These are phyloP conservation scores for Eustoma russellianum DNA, from an alignment of 257 asterid species.

Conservation along the genomic window DNA sequence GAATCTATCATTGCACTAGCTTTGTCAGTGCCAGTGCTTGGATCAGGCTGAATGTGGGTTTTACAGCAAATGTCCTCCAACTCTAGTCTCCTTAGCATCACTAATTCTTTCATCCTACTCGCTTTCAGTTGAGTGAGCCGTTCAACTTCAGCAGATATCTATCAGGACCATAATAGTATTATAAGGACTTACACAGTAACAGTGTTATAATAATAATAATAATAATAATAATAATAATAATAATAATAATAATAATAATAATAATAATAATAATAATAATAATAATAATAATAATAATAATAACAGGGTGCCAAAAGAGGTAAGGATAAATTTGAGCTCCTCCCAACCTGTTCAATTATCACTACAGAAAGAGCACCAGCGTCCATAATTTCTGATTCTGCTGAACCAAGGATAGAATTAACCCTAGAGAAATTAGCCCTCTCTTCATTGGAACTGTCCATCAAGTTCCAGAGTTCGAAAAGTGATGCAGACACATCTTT, in stretches of 20 bases:
- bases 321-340: conserved; percentile 3
- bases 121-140: conserved; percentile 77
- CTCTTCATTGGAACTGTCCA: conserved; percentile 68
- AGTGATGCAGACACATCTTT: conserved; percentile 66
- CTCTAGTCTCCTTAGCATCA: conserved; percentile 73
- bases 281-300: too few relatives aligned
- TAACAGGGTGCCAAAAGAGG: conserved; percentile 5
- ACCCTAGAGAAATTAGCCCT: conserved; percentile 40
- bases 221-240: too few relatives aligned
- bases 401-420: conserved; percentile 42
- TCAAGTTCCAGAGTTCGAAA: conserved; percentile 78
- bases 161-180: conserved; percentile 3
- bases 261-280: too few relatives aligned
- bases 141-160: conserved; percentile 78
- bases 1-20: conserved; percentile 85
- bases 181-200: background rate
- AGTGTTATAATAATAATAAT: too few relatives aligned
- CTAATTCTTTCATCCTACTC: conserved; percentile 89
- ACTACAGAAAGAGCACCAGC: conserved; percentile 66
- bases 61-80: conserved; percentile 70
- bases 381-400: conserved; percentile 58
- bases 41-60: conserved; percentile 74
- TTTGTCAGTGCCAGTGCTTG: conserved; percentile 82
- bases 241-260: too few relatives aligned
- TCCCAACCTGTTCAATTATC: conserved; percentile 57